Evolutionary conservation across 2,329 filamentous ascomycete species (phyloP), one percentile per base, ranked within the genome.

Genomic region (Immersiporthe knoxdaviesiana): DNA sequence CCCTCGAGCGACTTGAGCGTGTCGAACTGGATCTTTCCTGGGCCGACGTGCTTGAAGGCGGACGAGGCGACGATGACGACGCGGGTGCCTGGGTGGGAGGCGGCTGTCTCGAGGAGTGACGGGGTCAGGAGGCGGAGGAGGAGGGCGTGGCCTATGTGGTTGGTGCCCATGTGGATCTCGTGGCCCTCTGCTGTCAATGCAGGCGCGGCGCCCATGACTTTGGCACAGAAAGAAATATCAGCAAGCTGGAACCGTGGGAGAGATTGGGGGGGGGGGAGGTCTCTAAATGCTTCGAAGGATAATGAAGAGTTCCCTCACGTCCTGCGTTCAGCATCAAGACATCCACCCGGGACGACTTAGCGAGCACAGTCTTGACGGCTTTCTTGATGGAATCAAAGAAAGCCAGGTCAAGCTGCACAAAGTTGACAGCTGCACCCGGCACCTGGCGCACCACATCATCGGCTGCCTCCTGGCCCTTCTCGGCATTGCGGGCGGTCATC

Each of bases 61-160:
- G 65, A 66, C 1, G 78, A 78, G 3, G 76, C 66, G 39, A 79
- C 68, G 3, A 72, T 73, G 2, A 79, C 72, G n/a, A 80, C 71
- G 12, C 79, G 75, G 21, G 78, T 77, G 44, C 77, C 76, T 1
- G 73, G 58, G 8, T 67, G 70, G 18, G 70, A 58, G 21, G 60
- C 18, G 11, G 76, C 76, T 1, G 79, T 80, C 65, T 73, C 73
- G 8, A 73, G 65, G 63, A 80, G 70, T 0, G 74, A 21, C 3
- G 77, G 78, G 16, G 77, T 58, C 1, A 85, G 74, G 2, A 81
- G 76, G 66, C 80, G 79, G 12, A 79, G 78, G 16, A 86, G 76
- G 2, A 83, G 77, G 6, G 83, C 81, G 65, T 85, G 83, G 21
- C 83, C 83, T 52, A 86, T 72, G 73, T 85, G 82, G 68, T 86